Evolutionary conservation across 306 rosid species (phyloP).

Genomic region (Quercus mongolica): DNA sequence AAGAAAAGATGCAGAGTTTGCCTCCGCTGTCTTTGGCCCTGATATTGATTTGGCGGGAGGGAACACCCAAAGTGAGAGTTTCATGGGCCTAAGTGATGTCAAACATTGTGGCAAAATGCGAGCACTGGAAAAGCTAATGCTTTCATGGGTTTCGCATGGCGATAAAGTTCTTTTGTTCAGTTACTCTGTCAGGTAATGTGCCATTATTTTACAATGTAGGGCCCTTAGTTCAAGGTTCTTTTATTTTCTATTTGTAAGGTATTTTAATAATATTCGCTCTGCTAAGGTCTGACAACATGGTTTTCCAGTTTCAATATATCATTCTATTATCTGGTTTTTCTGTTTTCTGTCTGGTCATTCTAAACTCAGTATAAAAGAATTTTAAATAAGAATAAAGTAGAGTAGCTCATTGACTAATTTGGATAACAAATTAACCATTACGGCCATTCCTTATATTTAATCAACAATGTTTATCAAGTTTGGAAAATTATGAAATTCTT

Average conservation of each 20-base stretch:
- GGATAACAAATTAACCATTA: neutral
- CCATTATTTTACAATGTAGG: neutral
- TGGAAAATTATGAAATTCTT: neutral
- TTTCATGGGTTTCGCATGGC: slow-evolving; percentile 72
- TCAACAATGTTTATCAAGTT: neutral
- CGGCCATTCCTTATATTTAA: neutral
- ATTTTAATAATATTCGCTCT: neutral
- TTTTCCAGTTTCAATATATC: neutral
- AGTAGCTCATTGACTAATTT: neutral
- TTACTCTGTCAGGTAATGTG: slow-evolving; percentile 73
- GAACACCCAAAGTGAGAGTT: slow-evolving; percentile 65
- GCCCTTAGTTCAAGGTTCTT: neutral
- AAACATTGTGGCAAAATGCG: slow-evolving; percentile 93
- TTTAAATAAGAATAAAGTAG: neutral
- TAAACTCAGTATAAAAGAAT: neutral
- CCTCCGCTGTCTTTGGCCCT: slow-evolving; percentile 79
- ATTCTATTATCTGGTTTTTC: neutral
- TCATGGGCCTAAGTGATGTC: slow-evolving; percentile 91
- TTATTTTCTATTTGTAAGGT: neutral
- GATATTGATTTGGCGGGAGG: slow-evolving; percentile 90
- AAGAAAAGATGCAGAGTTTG: slow-evolving; percentile 82
- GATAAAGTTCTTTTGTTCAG: slow-evolving; percentile 96
- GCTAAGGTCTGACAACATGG: neutral
- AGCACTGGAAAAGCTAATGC: slow-evolving; percentile 71
- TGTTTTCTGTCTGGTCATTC: slow-evolving; percentile 7